These are phyloP conservation scores for Xenoacremonium recifei DNA, from an alignment of 2,329 filamentous ascomycete species.

Conservation along the genomic window DNA sequence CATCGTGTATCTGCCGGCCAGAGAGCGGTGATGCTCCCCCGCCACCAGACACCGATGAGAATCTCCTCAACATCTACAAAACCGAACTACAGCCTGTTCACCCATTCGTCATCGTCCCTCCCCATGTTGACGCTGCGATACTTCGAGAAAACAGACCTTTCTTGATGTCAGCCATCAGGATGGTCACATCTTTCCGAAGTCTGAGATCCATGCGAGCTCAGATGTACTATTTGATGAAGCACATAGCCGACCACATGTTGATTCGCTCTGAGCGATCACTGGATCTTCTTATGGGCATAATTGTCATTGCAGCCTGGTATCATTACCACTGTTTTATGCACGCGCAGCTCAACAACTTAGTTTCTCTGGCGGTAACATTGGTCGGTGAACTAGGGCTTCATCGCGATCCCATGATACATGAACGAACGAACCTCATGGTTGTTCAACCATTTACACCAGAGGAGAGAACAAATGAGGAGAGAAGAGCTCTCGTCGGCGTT, in stretches of 20 bases:
- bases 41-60: slow-evolving; percentile 45
- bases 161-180: slow-evolving; percentile 47
- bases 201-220: slow-evolving; percentile 48
- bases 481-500: slow-evolving; percentile 49
- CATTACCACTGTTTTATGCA: slow-evolving; percentile 56
- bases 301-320: slow-evolving; percentile 50
- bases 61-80: slow-evolving; percentile 44
- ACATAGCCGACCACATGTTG: slow-evolving; percentile 48
- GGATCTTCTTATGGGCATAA: slow-evolving; percentile 47
- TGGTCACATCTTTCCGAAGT: slow-evolving; percentile 48
- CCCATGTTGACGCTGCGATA: slow-evolving; percentile 32
- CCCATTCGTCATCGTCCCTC: slow-evolving; percentile 47
- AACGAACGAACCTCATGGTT: slow-evolving; percentile 43
- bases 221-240: slow-evolving; percentile 45
- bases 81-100: slow-evolving; percentile 41
- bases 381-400: slow-evolving; percentile 47
- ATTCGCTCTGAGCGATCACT: slow-evolving; percentile 49
- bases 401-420: slow-evolving; percentile 37
- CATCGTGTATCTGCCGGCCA: slow-evolving; percentile 47
- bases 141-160: slow-evolving; percentile 43
- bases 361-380: slow-evolving; percentile 47
- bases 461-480: slow-evolving; percentile 49
- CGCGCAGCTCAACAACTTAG: slow-evolving; percentile 49
- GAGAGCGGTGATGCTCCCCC: slow-evolving; percentile 37
- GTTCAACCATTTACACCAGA: slow-evolving; percentile 36